These are phyloP conservation scores for Monosporascus cannonballus DNA, from an alignment of 2,329 filamentous ascomycete genomes.

Conservation along the genomic window DNA sequence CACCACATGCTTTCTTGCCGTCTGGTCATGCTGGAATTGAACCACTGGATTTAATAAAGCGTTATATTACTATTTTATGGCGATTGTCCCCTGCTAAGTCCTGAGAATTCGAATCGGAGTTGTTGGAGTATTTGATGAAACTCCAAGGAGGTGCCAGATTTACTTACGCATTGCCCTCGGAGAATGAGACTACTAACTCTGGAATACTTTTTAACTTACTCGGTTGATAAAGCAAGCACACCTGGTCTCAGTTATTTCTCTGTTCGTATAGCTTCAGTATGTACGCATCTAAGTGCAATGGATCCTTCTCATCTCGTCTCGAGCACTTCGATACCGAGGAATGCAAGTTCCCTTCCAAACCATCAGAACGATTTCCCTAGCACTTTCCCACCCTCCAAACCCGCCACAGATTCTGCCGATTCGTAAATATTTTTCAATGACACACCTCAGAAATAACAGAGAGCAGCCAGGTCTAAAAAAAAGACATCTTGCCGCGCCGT, in stretches of 20 bases:
- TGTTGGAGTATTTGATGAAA: too few relatives aligned
- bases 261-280: constrained; percentile 9
- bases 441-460: constrained; percentile 4
- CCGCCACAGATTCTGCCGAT: not conserved
- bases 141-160: too few relatives aligned
- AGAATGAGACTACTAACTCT: too few relatives aligned
- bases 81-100: too few relatives aligned
- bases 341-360: constrained; percentile 13
- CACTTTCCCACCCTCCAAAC: constrained; percentile 10
- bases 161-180: too few relatives aligned
- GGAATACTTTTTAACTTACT: too few relatives aligned
- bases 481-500: not conserved
- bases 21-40: too few relatives aligned
- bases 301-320: constrained; percentile 22
- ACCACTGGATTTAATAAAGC: too few relatives aligned
- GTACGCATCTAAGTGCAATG: constrained; percentile 1
- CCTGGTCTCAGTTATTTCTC: not conserved
- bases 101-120: too few relatives aligned
- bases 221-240: too few relatives aligned
- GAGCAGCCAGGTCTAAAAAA: not conserved
- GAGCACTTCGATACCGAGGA: constrained; percentile 31
- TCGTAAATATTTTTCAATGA: not conserved
- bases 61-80: too few relatives aligned
- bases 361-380: constrained; percentile 10
- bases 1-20: too few relatives aligned